phyloP scores from a whole-genome alignment of 1,139 yeast species.

The Tardiomyces depauwii region DNA sequence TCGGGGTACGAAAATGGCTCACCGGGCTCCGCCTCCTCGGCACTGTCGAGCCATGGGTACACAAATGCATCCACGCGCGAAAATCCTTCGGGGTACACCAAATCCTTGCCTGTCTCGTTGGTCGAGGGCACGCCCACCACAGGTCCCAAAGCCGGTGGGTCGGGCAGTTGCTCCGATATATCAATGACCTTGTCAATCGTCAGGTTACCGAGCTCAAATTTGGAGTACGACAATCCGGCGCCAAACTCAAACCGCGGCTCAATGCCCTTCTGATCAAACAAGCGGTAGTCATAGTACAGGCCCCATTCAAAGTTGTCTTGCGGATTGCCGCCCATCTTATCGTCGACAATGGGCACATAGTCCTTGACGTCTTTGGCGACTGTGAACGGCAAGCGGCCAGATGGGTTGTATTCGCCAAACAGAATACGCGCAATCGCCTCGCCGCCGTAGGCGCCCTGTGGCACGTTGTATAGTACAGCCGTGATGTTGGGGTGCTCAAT shows the following conservation, averaged over 20 bases:
- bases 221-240: constrained; percentile 47
- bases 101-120: constrained; percentile 39
- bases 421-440: constrained; percentile 37
- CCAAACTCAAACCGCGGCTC: constrained; percentile 55
- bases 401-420: constrained; percentile 51
- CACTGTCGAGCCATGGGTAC: constrained; percentile 21
- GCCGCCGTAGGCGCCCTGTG: constrained; percentile 47
- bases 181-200: constrained; percentile 31
- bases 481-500: constrained; percentile 47
- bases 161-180: constrained; percentile 40
- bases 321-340: constrained; percentile 6
- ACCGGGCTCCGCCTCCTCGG: constrained; percentile 10
- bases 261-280: constrained; percentile 44
- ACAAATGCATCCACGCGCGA: constrained; percentile 13
- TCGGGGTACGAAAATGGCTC: constrained; percentile 41
- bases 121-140: constrained; percentile 23
- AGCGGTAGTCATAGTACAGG: constrained; percentile 36
- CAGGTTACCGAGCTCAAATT: constrained; percentile 28
- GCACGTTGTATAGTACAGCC: constrained; percentile 44
- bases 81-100: constrained; percentile 35
- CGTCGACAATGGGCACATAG: constrained; percentile 36
- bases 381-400: constrained; percentile 54
- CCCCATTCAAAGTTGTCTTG: constrained; percentile 22
- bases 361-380: constrained; percentile 46
- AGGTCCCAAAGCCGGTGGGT: constrained; percentile 22